Percentiles rank a stretch among this genome's conserved stretches.
phyloP scores from a whole-genome alignment of 2,329 filamentous ascomycete species.

The Cryphonectria carpinicola region DNA sequence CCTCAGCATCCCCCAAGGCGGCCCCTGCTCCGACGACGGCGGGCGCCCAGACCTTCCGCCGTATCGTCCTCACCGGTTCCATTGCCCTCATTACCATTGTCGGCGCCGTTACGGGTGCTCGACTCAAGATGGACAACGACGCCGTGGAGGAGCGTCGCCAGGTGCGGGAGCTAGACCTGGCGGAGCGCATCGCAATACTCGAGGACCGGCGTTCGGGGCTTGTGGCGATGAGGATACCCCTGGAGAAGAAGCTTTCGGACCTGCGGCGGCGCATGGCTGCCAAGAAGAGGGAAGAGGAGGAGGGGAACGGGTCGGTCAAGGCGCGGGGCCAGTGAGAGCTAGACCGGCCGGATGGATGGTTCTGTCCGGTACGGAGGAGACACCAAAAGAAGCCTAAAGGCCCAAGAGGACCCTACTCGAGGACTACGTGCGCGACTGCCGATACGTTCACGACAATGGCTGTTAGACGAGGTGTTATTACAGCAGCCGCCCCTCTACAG shows the following conservation, averaged over 20 bases:
- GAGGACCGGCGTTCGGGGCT: conserved; percentile 35
- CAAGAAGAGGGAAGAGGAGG: conserved; percentile 15
- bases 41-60: conserved; percentile 30
- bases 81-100: conserved; percentile 38
- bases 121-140: conserved; percentile 35
- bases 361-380: not conserved
- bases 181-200: conserved; percentile 39
- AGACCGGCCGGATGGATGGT: not conserved
- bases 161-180: conserved; percentile 33
- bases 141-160: conserved; percentile 31
- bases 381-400: not conserved
- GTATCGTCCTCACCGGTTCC: conserved; percentile 33
- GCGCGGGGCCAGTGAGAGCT: not conserved
- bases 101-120: conserved; percentile 40
- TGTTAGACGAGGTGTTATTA: not conserved
- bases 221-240: conserved; percentile 32
- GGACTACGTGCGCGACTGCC: not conserved
- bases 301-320: not conserved
- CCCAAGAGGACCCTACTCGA: too few species aligned
- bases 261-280: conserved; percentile 36
- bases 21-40: not conserved
- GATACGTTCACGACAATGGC: too few species aligned
- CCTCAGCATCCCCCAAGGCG: not conserved
- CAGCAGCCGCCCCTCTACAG: not conserved
- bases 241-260: conserved; percentile 38